Base-by-base conservation (phyloP, 495 filamentous ascomycete species). In the Trichodelitschia bisporula region DNA sequence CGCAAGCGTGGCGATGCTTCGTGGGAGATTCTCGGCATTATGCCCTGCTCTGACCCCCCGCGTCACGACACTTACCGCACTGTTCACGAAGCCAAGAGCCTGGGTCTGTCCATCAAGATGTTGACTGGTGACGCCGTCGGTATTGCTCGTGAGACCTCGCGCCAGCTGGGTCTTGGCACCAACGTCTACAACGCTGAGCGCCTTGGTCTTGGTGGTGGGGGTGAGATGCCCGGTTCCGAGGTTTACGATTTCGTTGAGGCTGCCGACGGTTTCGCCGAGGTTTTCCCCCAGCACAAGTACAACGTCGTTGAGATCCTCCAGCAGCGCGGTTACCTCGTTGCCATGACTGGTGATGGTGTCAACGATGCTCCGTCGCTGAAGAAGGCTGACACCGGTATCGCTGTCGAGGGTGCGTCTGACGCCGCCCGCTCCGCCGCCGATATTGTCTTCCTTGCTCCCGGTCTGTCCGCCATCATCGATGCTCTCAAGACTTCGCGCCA, bases 261-360 rank as follows among this genome's bases (percentile, higher is more conserved):
- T 55, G 82, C 82, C 28, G 82, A 92, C 64, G 82, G 82, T 50
- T 90, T 90, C 52, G 75, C 75, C 42, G 83, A 92, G 53, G 83
- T 92, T 25, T 93, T 90, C 62, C 83, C 83, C 34, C 79, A 93
- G 55, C 83, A 93, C 60, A 93, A 93, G 62, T 90, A 84, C 55
- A 82, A 90, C 41, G 83, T 93, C 45, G 83, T 93, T 40, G 77
- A 90, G 53, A 89, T 91, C 57, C 70, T 93, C 18, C 83, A 93
- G 55, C 77, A 91, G 56, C 77, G 83, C 61, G 83, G 83, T 42
- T 84, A 90, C 61, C 61, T 92, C 24, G 83, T 89, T 53, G 83
- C 83, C 42, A 93, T 93, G 83, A 93, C 83, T 54, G 83, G 83
- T 57, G 83, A 93, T 46, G 83, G 83, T 64, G 83, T 93, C 49